A percentile compares a stretch with the other conserved stretches of the same genome.
These are phyloP conservation scores for Thuja plicata DNA, from an alignment of 83 land plant species.

Conservation along the genomic window DNA sequence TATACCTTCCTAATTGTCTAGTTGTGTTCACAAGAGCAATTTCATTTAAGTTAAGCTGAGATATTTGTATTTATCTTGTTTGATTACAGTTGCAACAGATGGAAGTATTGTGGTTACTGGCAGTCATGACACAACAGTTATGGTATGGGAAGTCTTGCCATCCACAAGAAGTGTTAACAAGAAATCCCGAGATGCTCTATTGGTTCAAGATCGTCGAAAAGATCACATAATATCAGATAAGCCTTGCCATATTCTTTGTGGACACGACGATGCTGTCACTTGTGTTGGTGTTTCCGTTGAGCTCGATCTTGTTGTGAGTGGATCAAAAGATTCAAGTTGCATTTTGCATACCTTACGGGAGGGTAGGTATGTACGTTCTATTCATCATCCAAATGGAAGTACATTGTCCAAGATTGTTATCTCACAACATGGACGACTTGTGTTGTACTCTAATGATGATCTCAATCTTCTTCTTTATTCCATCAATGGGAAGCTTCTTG, in stretches of 20 bases:
- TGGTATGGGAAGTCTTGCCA: slow-evolving; percentile 87
- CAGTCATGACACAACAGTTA: slow-evolving; percentile 96
- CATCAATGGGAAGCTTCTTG: slow-evolving; percentile 86
- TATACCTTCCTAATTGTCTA: neutral
- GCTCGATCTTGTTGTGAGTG: slow-evolving; percentile 94
- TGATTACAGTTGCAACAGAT: slow-evolving; percentile 78
- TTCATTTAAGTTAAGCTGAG: neutral
- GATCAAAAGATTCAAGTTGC: slow-evolving; percentile 94
- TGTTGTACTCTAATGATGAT: slow-evolving; percentile 82
- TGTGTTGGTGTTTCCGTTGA: slow-evolving; percentile 87
- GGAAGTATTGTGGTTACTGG: slow-evolving; percentile 94
- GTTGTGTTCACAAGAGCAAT: neutral
- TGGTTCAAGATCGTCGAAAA: slow-evolving; percentile 39
- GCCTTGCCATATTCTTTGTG: slow-evolving; percentile 95
- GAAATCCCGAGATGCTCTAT: slow-evolving; percentile 33
- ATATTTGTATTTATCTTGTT: neutral
- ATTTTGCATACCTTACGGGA: slow-evolving; percentile 83
- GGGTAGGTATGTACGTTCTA: slow-evolving; percentile 89
- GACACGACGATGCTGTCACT: slow-evolving; percentile 96
- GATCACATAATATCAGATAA: slow-evolving; percentile 64
- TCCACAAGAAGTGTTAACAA: slow-evolving; percentile 37
- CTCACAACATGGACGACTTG: slow-evolving; percentile 82
- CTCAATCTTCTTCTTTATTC: slow-evolving; percentile 80
- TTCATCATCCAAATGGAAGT: slow-evolving; percentile 75
- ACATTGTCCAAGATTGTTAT: slow-evolving; percentile 73